phyloP scores from a whole-genome alignment of 495 filamentous ascomycete species.

The Aspergillus homomorphus region DNA sequence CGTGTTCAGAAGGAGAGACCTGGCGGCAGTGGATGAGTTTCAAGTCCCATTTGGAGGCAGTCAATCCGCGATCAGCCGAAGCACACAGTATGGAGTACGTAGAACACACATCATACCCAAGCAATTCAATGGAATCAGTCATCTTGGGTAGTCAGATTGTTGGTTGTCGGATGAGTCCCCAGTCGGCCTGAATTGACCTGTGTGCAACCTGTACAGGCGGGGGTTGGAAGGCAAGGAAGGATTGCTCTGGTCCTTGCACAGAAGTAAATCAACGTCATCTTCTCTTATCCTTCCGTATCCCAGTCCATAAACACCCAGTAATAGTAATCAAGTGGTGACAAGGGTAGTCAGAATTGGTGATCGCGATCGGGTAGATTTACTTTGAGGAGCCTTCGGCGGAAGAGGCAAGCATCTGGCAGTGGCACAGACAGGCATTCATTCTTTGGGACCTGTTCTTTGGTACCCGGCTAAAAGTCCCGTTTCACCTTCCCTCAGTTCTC shows the following conservation, averaged over 20 bases:
- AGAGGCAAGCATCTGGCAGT: too few species aligned
- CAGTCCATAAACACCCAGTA: background rate
- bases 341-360: too few species aligned
- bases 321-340: background rate
- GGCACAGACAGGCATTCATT: too few species aligned
- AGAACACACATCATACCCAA: too few species aligned
- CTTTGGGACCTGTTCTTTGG: background rate
- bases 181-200: background rate
- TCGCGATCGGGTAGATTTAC: too few species aligned
- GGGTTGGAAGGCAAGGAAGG: background rate
- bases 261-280: background rate
- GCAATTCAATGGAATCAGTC: background rate
- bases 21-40: background rate
- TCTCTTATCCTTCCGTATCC: background rate
- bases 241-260: background rate
- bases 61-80: background rate
- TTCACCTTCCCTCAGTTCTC: slow-evolving; percentile 6
- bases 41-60: background rate
- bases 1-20: slow-evolving; percentile 1
- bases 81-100: background rate
- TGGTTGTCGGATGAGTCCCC: background rate
- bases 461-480: background rate
- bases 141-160: background rate
- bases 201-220: background rate
- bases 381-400: too few species aligned